Conservation (phyloP, 108 stramenopile genomes). For the Mediolabrus comicus region DNA sequence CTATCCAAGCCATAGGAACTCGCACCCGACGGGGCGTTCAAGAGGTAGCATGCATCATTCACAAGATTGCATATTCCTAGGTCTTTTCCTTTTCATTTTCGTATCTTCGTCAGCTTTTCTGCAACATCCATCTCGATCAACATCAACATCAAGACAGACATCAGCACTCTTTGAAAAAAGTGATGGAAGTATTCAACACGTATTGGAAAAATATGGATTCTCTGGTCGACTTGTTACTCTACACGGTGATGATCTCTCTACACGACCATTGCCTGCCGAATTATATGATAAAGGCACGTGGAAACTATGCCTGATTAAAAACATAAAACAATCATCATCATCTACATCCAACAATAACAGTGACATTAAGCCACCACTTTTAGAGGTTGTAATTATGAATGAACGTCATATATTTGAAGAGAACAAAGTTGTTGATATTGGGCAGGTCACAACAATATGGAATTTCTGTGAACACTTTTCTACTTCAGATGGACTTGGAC, state of each 20-base stretch:
- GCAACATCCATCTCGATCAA: too few species aligned
- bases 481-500: not conserved
- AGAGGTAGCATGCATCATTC: too few species aligned
- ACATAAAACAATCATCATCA: conserved; percentile 11
- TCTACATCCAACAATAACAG: not conserved
- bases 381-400: conserved; percentile 22
- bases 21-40: too few species aligned
- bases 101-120: too few species aligned
- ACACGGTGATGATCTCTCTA: not conserved
- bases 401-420: conserved; percentile 17
- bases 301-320: conserved; percentile 38
- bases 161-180: not conserved
- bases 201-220: conserved; percentile 21
- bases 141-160: not conserved
- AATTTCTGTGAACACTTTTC: conserved; percentile 6
- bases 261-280: conserved; percentile 34
- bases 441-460: conserved; percentile 77
- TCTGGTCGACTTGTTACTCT: conserved; percentile 13
- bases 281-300: conserved; percentile 34
- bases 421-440: conserved; percentile 30
- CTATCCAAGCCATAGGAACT: too few species aligned
- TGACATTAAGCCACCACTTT: conserved; percentile 15
- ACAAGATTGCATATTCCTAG: too few species aligned
- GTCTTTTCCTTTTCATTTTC: too few species aligned
- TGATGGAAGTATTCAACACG: not conserved